phyloP scores from a whole-genome alignment of 1,284 basidiomycete species.

The Cystobasidium slooffiae region DNA sequence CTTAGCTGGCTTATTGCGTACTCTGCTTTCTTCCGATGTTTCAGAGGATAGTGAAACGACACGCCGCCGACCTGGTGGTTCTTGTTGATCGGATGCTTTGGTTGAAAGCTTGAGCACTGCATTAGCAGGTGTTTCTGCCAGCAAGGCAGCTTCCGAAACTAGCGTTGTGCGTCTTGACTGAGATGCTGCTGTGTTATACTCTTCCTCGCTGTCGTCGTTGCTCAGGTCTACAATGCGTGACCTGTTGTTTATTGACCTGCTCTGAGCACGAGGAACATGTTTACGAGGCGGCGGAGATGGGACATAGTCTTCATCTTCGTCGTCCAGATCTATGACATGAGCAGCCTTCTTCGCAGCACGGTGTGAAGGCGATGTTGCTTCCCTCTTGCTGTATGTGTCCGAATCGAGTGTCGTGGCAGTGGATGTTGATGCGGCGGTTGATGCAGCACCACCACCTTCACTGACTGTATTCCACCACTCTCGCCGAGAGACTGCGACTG shows the following conservation, averaged over 20 bases:
- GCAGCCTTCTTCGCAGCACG: conserved; percentile 13
- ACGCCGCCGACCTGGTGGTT: not conserved
- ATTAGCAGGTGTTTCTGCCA: not conserved
- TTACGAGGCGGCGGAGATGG: not conserved
- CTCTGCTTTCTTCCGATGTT: not conserved
- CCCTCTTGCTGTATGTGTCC: not conserved
- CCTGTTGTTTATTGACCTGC: conserved; percentile 4
- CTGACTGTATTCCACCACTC: conserved; percentile 24
- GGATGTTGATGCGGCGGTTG: conserved; percentile 11
- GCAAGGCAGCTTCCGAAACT: not conserved
- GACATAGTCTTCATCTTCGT: not conserved
- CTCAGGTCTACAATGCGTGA: not conserved
- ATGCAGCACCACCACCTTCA: not conserved
- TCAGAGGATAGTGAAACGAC: conserved; percentile 15
- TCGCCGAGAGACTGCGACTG: conserved; percentile 14
- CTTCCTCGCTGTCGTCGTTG: conserved; percentile 5
- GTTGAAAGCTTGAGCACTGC: not conserved
- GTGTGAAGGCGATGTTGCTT: conserved; percentile 10
- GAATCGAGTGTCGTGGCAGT: not conserved
- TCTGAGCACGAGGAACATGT: not conserved
- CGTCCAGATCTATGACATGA: not conserved
- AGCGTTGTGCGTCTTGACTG: not conserved
- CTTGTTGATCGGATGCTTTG: conserved; percentile 24
- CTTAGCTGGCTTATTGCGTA: not conserved
- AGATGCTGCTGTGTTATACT: not conserved